Evolutionary conservation across 2,329 filamentous ascomycete genomes (phyloP), one percentile per base, ranked within the genome.

Genomic region (Aureobasidium mangrovei): DNA sequence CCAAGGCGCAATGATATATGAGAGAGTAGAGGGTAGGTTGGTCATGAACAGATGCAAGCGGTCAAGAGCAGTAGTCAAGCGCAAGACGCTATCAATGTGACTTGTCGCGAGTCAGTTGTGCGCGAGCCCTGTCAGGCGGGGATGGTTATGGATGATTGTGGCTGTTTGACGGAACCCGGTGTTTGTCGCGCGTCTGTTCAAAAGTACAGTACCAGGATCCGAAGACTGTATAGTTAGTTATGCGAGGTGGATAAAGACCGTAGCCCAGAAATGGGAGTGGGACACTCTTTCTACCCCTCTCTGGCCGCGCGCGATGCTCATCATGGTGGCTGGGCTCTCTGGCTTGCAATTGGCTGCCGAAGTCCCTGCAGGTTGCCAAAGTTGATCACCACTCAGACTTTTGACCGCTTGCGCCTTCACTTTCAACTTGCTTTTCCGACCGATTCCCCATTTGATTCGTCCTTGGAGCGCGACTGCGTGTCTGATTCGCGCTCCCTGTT

Each of bases 71-170:
- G 26, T 36, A 29, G 49, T 27, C 39, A 44, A 44, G 39, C 49
- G 49, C 49, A 53, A 53, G 49, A 53, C 49, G 40, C 32, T 53
- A 43, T 44, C 49, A 36, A 40, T 53, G 49, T 53, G 49, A 53
- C 49, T 32, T 24, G 24, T 8, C 29, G 28, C 27, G 36, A 42
- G 47, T 51, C 47, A 51, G 47, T 35, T 33, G 38, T 51, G 47
- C 47, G 47, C 47, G 38, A 51, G 47, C 47, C 46, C n/a, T 51
- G 42, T 27, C 38, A 51, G 36, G 47, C 47, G 38, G 35, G 46
- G 35, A 36, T 36, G 46, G 31, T 49, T 35, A 49, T 51, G 29
- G 31, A 38, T 27, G 28, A 7, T 28, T 27, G 7, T 42, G 29
- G 38, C 29, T 38, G 41, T 42, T 18, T 42, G 47, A 41, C 33